phyloP scores from a whole-genome alignment of 2,329 filamentous ascomycete genomes.

The Coniella vitis region DNA sequence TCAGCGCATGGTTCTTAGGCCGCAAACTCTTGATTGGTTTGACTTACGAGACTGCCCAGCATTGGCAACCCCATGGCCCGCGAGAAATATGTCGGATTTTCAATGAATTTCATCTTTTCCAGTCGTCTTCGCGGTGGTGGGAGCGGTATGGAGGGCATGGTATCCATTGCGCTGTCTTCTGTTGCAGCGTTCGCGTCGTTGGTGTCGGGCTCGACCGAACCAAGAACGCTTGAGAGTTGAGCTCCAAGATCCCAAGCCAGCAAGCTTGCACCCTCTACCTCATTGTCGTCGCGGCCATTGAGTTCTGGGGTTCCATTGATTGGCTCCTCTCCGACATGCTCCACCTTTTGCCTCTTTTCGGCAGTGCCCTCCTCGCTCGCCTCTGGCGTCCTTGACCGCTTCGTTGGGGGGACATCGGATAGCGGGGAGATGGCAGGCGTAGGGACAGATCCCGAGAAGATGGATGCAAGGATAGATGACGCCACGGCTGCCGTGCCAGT shows the following conservation, averaged over 20 bases:
- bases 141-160: slow-evolving; percentile 1
- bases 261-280: slow-evolving; percentile 15
- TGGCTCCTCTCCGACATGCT: slow-evolving; percentile 4
- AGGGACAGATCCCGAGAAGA: not conserved
- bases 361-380: slow-evolving; percentile 1
- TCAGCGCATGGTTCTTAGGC: not conserved
- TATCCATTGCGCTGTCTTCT: slow-evolving; percentile 9
- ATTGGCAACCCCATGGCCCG: slow-evolving; percentile 30
- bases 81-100: slow-evolving; percentile 27
- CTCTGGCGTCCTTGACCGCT: slow-evolving; percentile 14
- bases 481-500: not conserved
- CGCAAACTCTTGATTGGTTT: not conserved
- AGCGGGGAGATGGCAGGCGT: slow-evolving; percentile 6
- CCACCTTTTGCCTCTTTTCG: slow-evolving; percentile 15
- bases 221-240: slow-evolving; percentile 11
- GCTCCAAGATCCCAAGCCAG: slow-evolving; percentile 12
- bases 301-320: not conserved
- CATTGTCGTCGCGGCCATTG: slow-evolving; percentile 19
- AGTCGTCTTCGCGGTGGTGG: slow-evolving; percentile 18
- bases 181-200: slow-evolving; percentile 1
- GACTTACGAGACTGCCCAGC: slow-evolving; percentile 26
- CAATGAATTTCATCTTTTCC: slow-evolving; percentile 28
- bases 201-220: slow-evolving; percentile 6
- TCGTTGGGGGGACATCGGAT: slow-evolving; percentile 5
- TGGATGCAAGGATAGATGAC: not conserved